These are phyloP conservation scores for Penicillium cosmopolitanum DNA, from an alignment of 495 filamentous ascomycete genomes.

Conservation along the genomic window DNA sequence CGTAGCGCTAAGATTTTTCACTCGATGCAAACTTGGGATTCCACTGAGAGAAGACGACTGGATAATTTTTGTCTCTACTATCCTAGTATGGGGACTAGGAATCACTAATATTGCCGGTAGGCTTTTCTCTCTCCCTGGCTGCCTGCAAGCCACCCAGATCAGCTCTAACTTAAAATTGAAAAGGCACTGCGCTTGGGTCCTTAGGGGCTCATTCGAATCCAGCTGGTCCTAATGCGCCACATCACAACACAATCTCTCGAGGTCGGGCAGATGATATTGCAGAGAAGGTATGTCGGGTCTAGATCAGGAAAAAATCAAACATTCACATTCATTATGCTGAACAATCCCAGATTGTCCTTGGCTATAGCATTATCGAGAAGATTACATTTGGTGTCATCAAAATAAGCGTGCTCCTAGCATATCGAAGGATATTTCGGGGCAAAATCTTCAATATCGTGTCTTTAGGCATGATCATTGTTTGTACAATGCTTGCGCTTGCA, in stretches of 20 bases:
- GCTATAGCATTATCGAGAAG: conserved; percentile 21
- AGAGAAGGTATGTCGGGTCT: conserved; percentile 8
- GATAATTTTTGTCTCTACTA: conserved; percentile 3
- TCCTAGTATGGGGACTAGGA: conserved; percentile 12
- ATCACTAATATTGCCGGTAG: conserved; percentile 14
- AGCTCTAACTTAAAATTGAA: background rate
- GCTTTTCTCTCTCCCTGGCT: background rate
- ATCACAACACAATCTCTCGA: conserved; percentile 9
- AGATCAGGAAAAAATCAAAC: background rate
- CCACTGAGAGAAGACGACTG: conserved; percentile 14
- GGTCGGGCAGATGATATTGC: conserved; percentile 13
- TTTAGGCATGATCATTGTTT: conserved; percentile 7
- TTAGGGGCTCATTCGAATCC: conserved; percentile 16
- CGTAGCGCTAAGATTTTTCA: conserved; percentile 7
- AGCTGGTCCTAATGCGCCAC: conserved; percentile 6
- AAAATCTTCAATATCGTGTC: conserved; percentile 10
- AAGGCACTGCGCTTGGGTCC: conserved; percentile 12
- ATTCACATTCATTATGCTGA: background rate
- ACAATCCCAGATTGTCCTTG: conserved; percentile 18
- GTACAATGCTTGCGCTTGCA: conserved; percentile 5
- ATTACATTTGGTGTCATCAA: conserved; percentile 19
- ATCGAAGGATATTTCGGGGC: conserved; percentile 16
- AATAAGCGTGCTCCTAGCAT: conserved; percentile 14
- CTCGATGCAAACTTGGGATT: background rate
- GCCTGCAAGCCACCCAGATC: background rate